Conservation (phyloP, 1,139 yeast genomes). For the Debaryomyces singareniensis region DNA sequence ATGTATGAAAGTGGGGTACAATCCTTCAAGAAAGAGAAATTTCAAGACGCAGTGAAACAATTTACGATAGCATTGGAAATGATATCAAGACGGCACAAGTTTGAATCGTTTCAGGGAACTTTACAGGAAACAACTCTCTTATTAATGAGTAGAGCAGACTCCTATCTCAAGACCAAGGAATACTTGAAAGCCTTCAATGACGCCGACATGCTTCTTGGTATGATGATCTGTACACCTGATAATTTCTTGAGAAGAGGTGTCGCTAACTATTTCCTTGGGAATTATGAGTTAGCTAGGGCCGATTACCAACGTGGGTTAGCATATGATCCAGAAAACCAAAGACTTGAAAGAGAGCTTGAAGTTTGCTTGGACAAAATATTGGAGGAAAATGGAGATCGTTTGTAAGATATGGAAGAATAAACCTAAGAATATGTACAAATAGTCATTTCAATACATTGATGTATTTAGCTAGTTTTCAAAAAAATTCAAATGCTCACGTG, state of each 20-base stretch:
- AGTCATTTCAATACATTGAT: neutral
- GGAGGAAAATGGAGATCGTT: conserved; percentile 47
- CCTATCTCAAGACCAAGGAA: conserved; percentile 57
- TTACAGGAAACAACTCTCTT: conserved; percentile 71
- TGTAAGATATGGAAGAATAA: conserved; percentile 12
- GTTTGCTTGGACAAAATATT: conserved; percentile 41
- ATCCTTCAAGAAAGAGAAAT: conserved; percentile 55
- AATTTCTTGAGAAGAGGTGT: conserved; percentile 80
- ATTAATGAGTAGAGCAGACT: conserved; percentile 78
- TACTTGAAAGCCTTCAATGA: conserved; percentile 77
- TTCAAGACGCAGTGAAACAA: conserved; percentile 66
- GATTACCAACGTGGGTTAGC: conserved; percentile 76
- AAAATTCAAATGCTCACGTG: neutral
- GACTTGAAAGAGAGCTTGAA: conserved; percentile 36
- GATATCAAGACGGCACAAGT: conserved; percentile 74
- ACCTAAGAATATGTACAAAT: neutral
- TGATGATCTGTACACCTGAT: conserved; percentile 68
- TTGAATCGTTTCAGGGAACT: conserved; percentile 79
- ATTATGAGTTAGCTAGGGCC: conserved; percentile 64
- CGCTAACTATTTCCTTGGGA: conserved; percentile 63
- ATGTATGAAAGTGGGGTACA: conserved; percentile 68
- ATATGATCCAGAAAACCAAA: conserved; percentile 48
- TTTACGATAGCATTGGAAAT: conserved; percentile 75
- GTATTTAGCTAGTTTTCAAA: neutral
- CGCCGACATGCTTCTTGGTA: conserved; percentile 61